Base-by-base conservation (phyloP, 352 stramenopile species). In the Phytophthora crassamura region DNA sequence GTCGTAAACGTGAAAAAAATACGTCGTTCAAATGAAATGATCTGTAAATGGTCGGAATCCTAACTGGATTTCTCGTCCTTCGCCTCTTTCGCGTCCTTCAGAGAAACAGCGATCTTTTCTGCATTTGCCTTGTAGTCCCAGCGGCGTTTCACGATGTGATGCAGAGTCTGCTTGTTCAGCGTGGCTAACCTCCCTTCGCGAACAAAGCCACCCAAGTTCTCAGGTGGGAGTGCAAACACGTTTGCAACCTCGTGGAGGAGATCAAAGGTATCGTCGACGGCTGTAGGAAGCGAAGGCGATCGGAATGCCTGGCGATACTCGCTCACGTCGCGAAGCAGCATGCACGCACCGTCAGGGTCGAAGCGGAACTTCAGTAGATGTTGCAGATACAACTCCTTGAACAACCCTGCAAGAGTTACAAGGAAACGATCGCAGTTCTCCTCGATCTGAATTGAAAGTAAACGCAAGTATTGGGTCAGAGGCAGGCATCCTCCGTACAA, bases 101-200 rank as follows among this genome's bases (percentile, higher is more conserved):
- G 14, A 14, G 67, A 84, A 8, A 89, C 74, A 59, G 77, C 62
- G 46, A 95, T 78, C 59, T 93, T 93, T 54, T 93, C 84, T 41
- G 73, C 80, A 36, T 90, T 85, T 16, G 80, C 74, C 64, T 92
- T 93, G 80, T 93, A 95, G 48, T 95, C 86, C 81, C 80, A 90
- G 18, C 86, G 86, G 5, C 86, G 84, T 35, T 90, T 91, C 54
- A 95, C 72, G 16, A 94, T 77, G 20, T 90, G 76, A 2, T 76
- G 67, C 7, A 95, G 64, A 7, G 62, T 81, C 39, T 87, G 72
- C 49, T 87, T 87, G 28, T 69, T 86, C 52, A 93, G 65, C 7
- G 59, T 79, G n/a, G 78, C 73, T 36, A 92, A 71, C 22, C 88
- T 93, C 5, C 84, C 84, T 61, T 93, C 86, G 38, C 73, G 82